Base-by-base conservation (phyloP, 805 yeast genomes). In the Candida insectalens region DNA sequence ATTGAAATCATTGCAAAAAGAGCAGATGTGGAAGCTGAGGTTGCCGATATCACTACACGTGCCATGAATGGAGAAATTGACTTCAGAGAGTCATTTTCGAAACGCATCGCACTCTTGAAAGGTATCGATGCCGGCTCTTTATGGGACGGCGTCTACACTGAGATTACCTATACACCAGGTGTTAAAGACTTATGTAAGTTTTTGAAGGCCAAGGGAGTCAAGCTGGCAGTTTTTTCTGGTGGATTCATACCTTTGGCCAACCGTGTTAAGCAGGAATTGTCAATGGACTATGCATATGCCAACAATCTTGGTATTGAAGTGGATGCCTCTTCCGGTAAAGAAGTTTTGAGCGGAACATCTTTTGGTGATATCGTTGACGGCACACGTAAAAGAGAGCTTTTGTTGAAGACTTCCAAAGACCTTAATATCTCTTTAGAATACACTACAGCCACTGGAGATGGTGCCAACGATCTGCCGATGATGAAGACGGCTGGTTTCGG, bases 31-130 rank as follows among this genome's bases (percentile, higher is more conserved):
- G 96, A 92, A 50, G 75, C 69, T 5, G 66, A 84, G 53, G 98
- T 92, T 5, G 82, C 89, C 4, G 81, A 69, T 20, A 88, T 92
- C 46, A 92, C 99, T 2, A 84, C 81, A 26, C 68, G 84, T 18
- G 97, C 98, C 15, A 92, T 92, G 99, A 88, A 89, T 47, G 96
- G 96, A 19, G 95, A 89, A 51, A 63, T 92, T 14, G 97, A 92
- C 53, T 92, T 92, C 65, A 75, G 72, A 41, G 83, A 82, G 44
- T 83, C 95, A 0, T 62, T 92, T 31, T 64, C 65, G 1, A 74
- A 74, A 51, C 71, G 99, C 36, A 96, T 85, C 6, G 57, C 61
- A 15, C 64, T 92, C n/a, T 65, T 92, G 41, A 76, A 76, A 51
- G 98, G 98, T 4, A 79, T 89, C 18, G 74, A 80, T 34, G 69